phyloP scores from a whole-genome alignment of 2,329 filamentous ascomycete genomes.

The Emydomyces testavorans region DNA sequence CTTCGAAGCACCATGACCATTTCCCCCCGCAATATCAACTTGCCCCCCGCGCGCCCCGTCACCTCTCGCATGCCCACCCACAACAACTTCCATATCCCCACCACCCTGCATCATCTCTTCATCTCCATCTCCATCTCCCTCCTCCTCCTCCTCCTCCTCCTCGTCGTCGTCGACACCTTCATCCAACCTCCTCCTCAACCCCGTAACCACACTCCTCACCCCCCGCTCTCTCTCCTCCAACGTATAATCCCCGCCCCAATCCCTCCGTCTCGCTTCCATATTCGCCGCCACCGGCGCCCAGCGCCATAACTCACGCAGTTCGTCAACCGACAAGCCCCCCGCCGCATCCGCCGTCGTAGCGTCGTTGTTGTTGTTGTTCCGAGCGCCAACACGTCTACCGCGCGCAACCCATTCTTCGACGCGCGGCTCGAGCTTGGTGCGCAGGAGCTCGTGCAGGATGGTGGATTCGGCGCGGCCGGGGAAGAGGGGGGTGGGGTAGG shows the following conservation, averaged over 20 bases:
- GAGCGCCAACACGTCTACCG: constrained; percentile 42
- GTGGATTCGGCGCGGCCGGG: constrained; percentile 52
- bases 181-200: constrained; percentile 48
- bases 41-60: constrained; percentile 24
- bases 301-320: constrained; percentile 51
- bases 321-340: constrained; percentile 31
- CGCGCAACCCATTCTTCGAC: constrained; percentile 62
- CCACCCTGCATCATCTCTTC: constrained; percentile 30
- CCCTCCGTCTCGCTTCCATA: constrained; percentile 34
- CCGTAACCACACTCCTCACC: constrained; percentile 59
- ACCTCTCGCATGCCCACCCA: constrained; percentile 28
- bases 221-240: constrained; percentile 56
- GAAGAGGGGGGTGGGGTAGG: constrained; percentile 65
- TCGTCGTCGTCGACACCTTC: constrained; percentile 43
- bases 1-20: constrained; percentile 20
- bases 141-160: constrained; percentile 35
- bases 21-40: constrained; percentile 26
- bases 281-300: constrained; percentile 43
- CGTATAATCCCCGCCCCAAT: constrained; percentile 57
- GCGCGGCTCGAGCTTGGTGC: constrained; percentile 71
- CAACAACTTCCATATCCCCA: constrained; percentile 32
- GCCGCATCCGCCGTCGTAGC: not conserved
- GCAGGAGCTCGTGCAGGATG: constrained; percentile 57
- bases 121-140: constrained; percentile 44
- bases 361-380: constrained; percentile 7